Evolutionary conservation across 2,329 filamentous ascomycete genomes (phyloP).

Genomic region (Sporothrix sp.): DNA sequence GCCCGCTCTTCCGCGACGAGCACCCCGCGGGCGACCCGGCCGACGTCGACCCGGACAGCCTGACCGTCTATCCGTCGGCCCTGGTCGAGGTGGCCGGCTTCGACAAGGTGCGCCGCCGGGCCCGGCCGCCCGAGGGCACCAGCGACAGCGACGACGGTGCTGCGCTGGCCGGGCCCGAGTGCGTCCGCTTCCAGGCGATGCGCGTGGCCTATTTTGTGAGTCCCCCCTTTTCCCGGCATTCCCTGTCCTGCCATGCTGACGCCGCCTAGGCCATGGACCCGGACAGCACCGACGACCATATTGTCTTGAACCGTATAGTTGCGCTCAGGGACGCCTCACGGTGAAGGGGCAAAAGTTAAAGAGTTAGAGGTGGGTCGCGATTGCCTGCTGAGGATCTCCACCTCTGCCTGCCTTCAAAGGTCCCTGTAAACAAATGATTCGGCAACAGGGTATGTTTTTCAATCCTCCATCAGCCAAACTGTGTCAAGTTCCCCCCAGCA

Average conservation of each 20-base stretch:
- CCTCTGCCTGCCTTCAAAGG: too few relatives aligned
- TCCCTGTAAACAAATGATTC: too few relatives aligned
- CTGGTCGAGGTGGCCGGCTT: conserved; percentile 70
- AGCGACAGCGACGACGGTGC: conserved; percentile 52
- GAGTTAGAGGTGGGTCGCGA: too few relatives aligned
- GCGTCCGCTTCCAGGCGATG: conserved; percentile 83
- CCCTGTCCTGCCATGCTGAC: background rate
- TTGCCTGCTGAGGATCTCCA: too few relatives aligned
- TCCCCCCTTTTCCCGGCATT: too few relatives aligned
- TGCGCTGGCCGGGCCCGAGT: conserved; percentile 47
- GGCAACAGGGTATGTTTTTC: too few relatives aligned
- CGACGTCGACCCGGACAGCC: conserved; percentile 75
- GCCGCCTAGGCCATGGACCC: conserved; percentile 49
- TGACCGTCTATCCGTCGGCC: conserved; percentile 67
- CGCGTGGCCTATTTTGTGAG: conserved; percentile 68
- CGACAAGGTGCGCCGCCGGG: conserved; percentile 59
- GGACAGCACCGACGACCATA: conserved; percentile 67
- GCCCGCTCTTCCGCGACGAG: conserved; percentile 75
- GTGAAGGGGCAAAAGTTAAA: too few relatives aligned
- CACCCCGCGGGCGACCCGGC: conserved; percentile 69
- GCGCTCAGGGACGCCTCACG: too few relatives aligned
- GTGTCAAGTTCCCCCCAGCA: too few relatives aligned
- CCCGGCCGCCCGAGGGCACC: conserved; percentile 71
- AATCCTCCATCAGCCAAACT: too few relatives aligned
- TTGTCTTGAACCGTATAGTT: conserved; percentile 85